These are phyloP conservation scores for Boletus edulis DNA, from an alignment of 768 basidiomycete species.

Conservation along the genomic window DNA sequence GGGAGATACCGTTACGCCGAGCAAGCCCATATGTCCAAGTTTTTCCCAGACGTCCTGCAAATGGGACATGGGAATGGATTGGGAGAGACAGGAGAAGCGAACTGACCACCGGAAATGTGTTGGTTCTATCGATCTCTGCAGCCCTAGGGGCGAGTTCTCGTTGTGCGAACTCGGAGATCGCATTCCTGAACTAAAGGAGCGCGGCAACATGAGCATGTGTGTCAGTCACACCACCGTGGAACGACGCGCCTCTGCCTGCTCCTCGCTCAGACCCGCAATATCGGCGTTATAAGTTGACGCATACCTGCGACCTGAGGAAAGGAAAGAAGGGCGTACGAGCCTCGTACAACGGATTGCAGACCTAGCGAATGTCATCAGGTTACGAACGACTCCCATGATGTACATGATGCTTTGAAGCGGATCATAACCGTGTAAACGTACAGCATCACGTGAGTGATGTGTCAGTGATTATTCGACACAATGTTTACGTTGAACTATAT, in stretches of 20 bases:
- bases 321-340: neutral
- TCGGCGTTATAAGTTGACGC: constrained; percentile 66
- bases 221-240: neutral
- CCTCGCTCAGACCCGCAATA: constrained; percentile 74
- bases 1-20: constrained; percentile 81
- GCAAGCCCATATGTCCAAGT: constrained; percentile 87
- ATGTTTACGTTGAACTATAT: constrained; percentile 7
- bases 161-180: constrained; percentile 75
- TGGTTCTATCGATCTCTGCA: constrained; percentile 81
- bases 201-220: neutral
- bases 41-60: constrained; percentile 82
- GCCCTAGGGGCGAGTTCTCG: constrained; percentile 85
- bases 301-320: constrained; percentile 5
- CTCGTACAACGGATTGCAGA: constrained; percentile 5
- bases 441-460: constrained; percentile 6
- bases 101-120: constrained; percentile 73
- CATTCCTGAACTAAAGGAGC: constrained; percentile 67
- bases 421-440: constrained; percentile 10
- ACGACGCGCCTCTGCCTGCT: constrained; percentile 69
- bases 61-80: constrained; percentile 2
- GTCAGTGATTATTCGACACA: constrained; percentile 20
- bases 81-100: neutral
- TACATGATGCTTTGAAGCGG: too few species aligned
- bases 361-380: constrained; percentile 13
- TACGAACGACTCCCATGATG: neutral